Evolutionary conservation across 805 yeast genomes (phyloP), one percentile per base, ranked within the genome.

Genomic region (Saturnispora diversa): DNA sequence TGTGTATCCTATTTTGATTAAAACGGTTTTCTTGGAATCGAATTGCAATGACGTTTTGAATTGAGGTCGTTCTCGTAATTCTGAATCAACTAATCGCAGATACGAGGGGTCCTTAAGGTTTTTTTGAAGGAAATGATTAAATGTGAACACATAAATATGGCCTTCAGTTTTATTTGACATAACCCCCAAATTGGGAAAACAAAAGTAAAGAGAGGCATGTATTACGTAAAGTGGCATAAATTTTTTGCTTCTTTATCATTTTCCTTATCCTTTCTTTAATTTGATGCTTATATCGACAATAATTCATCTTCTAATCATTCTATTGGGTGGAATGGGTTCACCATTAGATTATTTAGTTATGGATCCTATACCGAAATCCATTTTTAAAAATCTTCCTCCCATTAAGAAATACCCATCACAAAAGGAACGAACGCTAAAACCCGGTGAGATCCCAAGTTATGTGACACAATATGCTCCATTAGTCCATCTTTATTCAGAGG

Each of bases 401-500:
- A 32, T 69, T 1, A 50, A 46, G 11, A 5, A 52, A 1, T 38
- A 55, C n/a, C 73, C 73, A 0, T 22, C 54, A 5, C 17, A 31
- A 1, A 34, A 37, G 9, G 59, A 75, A 40, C 54, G 68, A 21
- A 65, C 72, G 1, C 41, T 76, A 11, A 44, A 50, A 13, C 59
- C 63, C 31, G 84, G 84, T 1, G 75, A 73, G 37, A 68, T 83
- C 3, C 94, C 92, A 0, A 55, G 56, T 6, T 83, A 75, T 57
- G 80, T 78, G 1, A 47, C 75, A 2, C 79, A 80, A 32, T 69
- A 70, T 54, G 75, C 83, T 4, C 97, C 98, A 0, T 62, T 79
- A 39, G 88, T 90, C 2, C 84, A 85, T 54, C 65, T 90, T 9
- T 88, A 90, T 63, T 78, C 94, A 1, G 98, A 90, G 55, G 98